Base-by-base conservation (phyloP, 352 stramenopile genomes). In the Pythium guiyangense region DNA sequence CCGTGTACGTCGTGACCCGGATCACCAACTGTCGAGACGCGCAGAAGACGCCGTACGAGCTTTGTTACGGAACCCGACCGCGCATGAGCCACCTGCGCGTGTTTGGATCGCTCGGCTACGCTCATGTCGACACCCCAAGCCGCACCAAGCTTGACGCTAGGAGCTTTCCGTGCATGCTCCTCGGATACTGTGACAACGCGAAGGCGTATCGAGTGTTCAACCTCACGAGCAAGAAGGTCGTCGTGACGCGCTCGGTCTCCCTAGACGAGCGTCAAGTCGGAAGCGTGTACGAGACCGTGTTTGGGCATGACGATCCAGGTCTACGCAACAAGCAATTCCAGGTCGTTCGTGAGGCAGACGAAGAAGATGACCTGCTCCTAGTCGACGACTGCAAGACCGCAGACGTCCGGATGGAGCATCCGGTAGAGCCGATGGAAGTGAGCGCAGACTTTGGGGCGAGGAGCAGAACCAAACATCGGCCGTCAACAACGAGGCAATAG, bases 1-100 rank as follows among this genome's bases (percentile, higher is more conserved):
- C 62, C 0, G 50, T 71, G 4, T 72, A 73, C 29, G 20, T 74
- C 6, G 49, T 71, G 20, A 74, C 70, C 45, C 43, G 57, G 12
- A 52, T 60, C 6, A 47, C 51, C 0, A 67, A 9, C 37, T 14
- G 37, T 15, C 37, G 37, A 3, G 3, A 43, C 52, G 51, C 1
- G 3, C 37, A 43, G 2, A n/a, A 14, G 17, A 17, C 37, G 11
- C 11, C 37, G 17, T 14, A n/a, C 37, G 37, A 22, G 10, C 12
- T 64, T 62, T 15, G 58, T 26, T n/a, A 14, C 71, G 67, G n/a
- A 52, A 64, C 29, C n/a, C n/a, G n/a, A n/a, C n/a, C n/a, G n/a
- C n/a, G n/a, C n/a, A n/a, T n/a, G n/a, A n/a, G n/a, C n/a, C n/a
- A n/a, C n/a, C n/a, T n/a, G n/a, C n/a, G n/a, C n/a, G n/a, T n/a